These are phyloP conservation scores for Trichosporon sp. DNA, from an alignment of 1,284 basidiomycete species.

Conservation along the genomic window DNA sequence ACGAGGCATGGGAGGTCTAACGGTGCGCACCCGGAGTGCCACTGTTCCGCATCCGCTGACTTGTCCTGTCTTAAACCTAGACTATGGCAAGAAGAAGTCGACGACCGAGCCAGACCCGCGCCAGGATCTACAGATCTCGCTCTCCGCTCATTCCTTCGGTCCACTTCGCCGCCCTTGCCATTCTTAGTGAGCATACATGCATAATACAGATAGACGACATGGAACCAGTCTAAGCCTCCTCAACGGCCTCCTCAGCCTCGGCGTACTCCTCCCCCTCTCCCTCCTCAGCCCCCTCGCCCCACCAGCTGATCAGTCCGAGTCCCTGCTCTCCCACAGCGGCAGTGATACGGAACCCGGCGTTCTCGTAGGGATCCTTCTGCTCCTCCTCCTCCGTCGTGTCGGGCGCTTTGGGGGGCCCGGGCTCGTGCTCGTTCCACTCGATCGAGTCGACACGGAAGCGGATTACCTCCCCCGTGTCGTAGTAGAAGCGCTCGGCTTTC, in stretches of 20 bases:
- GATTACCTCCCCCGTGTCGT: constrained; percentile 79
- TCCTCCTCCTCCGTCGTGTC: constrained; percentile 56
- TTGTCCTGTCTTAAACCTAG: no score
- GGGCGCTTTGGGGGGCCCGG: constrained; percentile 64
- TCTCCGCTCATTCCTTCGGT: not conserved
- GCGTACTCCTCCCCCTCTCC: constrained; percentile 24
- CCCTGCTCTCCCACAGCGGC: constrained; percentile 89
- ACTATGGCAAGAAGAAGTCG: no score
- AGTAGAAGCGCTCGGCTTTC: constrained; percentile 72
- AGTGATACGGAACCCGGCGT: constrained; percentile 29
- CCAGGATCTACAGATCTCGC: no score
- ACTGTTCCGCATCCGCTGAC: not conserved
- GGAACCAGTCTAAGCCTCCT: not conserved
- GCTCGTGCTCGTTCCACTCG: constrained; percentile 88
- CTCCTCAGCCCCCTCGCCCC: constrained; percentile 54
- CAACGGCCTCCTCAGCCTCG: not conserved
- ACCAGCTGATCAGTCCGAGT: constrained; percentile 67
- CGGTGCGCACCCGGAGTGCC: not conserved
- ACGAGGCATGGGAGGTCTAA: not conserved
- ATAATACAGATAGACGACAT: constrained; percentile 12
- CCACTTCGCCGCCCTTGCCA: not conserved
- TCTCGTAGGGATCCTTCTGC: constrained; percentile 27
- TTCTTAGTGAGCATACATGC: constrained; percentile 8
- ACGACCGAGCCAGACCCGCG: no score
- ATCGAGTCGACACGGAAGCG: constrained; percentile 84